These are phyloP conservation scores for Geranium incanum DNA, from an alignment of 441 rosid species.

Conservation along the genomic window DNA sequence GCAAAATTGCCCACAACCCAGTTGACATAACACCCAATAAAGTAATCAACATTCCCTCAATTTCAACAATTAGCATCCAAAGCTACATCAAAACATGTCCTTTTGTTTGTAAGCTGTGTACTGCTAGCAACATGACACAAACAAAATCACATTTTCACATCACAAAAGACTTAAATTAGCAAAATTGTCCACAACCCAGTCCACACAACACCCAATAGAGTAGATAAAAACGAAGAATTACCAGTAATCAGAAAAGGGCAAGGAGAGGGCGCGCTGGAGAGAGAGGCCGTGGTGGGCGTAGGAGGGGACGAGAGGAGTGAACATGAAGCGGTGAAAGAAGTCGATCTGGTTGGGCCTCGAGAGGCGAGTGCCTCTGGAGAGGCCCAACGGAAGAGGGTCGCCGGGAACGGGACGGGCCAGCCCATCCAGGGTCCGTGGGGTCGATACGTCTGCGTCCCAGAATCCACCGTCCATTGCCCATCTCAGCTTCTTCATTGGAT, in stretches of 20 bases:
- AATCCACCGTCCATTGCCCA: conserved; percentile 72
- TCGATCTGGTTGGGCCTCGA: conserved; percentile 40
- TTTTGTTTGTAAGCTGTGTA: not conserved
- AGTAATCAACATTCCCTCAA: no score
- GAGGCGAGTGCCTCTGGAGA: not conserved
- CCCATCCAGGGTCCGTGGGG: conserved; percentile 67
- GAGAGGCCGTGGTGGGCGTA: conserved; percentile 44
- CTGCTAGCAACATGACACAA: not conserved
- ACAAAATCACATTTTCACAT: no score
- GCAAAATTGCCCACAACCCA: not conserved
- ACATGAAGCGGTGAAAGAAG: conserved; percentile 87
- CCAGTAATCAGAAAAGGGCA: conserved; percentile 62
- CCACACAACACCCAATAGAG: no score
- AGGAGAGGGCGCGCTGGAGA: conserved; percentile 54
- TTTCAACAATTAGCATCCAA: no score
- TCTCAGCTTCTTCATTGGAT: conserved; percentile 56
- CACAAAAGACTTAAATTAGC: no score
- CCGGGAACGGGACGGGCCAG: not conserved
- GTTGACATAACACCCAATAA: no score
- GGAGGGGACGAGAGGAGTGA: conserved; percentile 57
- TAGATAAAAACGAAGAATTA: conserved; percentile 14
- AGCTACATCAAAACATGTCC: no score
- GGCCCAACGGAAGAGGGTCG: not conserved
- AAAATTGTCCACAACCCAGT: not conserved
- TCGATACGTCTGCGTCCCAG: conserved; percentile 76